Conservation (phyloP, 2,329 filamentous ascomycete species). For the Cadophora sp. region DNA sequence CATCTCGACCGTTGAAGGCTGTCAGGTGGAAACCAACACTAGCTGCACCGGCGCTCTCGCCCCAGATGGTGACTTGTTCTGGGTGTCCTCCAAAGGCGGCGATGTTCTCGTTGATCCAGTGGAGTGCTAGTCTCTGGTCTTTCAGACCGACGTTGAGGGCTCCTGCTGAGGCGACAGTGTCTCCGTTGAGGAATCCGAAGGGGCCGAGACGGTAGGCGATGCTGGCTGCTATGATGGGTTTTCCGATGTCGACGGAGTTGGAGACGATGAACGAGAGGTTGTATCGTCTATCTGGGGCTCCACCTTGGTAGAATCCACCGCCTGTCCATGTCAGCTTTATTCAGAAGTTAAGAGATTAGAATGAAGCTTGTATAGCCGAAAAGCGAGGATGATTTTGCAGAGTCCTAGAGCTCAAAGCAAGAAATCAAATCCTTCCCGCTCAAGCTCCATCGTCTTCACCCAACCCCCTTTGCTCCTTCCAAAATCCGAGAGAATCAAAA, state of each 20-base stretch:
- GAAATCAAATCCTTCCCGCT: no score
- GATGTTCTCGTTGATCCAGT: conserved; percentile 57
- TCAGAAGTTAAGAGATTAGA: background rate
- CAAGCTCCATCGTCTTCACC: background rate
- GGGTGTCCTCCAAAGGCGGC: conserved; percentile 42
- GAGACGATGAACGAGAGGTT: conserved; percentile 64
- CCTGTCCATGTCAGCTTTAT: conserved; percentile 25
- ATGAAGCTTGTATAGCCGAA: no score
- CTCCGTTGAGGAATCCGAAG: conserved; percentile 70
- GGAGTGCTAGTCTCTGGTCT: conserved; percentile 63
- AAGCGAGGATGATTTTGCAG: no score
- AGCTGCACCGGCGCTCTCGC: conserved; percentile 51
- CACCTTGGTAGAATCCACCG: conserved; percentile 29
- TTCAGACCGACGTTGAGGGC: conserved; percentile 67
- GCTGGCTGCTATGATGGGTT: conserved; percentile 54
- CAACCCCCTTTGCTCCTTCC: no score
- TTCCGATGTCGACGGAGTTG: conserved; percentile 47
- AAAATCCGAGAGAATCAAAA: background rate
- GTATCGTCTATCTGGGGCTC: conserved; percentile 29
- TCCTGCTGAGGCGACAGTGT: conserved; percentile 57
- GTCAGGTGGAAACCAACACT: conserved; percentile 52
- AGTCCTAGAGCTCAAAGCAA: no score
- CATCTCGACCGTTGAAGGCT: conserved; percentile 60
- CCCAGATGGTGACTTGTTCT: conserved; percentile 50
- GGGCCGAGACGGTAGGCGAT: conserved; percentile 68